Evolutionary conservation across 768 basidiomycete genomes (phyloP).

Genomic region (Leccinellum rugosiceps): DNA sequence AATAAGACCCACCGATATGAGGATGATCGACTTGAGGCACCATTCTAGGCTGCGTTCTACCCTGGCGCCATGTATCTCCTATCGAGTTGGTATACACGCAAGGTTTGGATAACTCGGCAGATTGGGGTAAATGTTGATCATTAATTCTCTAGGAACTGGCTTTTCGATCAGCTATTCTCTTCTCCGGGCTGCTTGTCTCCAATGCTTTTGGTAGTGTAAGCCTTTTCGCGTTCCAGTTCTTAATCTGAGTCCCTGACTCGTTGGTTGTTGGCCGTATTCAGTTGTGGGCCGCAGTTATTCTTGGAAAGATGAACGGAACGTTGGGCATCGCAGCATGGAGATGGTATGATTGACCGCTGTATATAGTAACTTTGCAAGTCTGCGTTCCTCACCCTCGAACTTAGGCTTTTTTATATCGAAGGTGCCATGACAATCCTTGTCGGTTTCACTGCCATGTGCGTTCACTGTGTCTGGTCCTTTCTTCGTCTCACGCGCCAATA

Average conservation of each 20-base stretch:
- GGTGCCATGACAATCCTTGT: slow-evolving; percentile 61
- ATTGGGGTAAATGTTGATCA: neutral
- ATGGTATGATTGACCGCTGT: slow-evolving; percentile 40
- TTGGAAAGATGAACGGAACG: slow-evolving; percentile 64
- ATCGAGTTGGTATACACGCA: slow-evolving; percentile 25
- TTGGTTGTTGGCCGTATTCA: slow-evolving; percentile 17
- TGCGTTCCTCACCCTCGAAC: neutral
- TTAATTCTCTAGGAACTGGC: slow-evolving; percentile 49
- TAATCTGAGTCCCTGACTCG: neutral
- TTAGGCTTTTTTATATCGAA: slow-evolving; percentile 72
- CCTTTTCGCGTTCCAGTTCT: neutral
- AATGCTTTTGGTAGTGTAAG: slow-evolving; percentile 66
- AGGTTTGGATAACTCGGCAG: slow-evolving; percentile 2
- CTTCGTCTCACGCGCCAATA: neutral
- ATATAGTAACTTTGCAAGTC: neutral
- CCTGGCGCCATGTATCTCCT: slow-evolving; percentile 47
- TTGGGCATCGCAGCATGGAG: slow-evolving; percentile 68
- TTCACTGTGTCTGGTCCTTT: neutral
- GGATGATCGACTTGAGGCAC: neutral
- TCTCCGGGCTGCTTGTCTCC: slow-evolving; percentile 54
- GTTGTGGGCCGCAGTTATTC: slow-evolving; percentile 72
- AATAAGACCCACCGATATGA: neutral
- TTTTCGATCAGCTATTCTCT: slow-evolving; percentile 60
- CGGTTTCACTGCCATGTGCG: slow-evolving; percentile 52
- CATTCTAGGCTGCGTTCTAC: slow-evolving; percentile 53